These are phyloP conservation scores for Fusarium xylarioides DNA, from an alignment of 2,329 filamentous ascomycete genomes.

Conservation along the genomic window DNA sequence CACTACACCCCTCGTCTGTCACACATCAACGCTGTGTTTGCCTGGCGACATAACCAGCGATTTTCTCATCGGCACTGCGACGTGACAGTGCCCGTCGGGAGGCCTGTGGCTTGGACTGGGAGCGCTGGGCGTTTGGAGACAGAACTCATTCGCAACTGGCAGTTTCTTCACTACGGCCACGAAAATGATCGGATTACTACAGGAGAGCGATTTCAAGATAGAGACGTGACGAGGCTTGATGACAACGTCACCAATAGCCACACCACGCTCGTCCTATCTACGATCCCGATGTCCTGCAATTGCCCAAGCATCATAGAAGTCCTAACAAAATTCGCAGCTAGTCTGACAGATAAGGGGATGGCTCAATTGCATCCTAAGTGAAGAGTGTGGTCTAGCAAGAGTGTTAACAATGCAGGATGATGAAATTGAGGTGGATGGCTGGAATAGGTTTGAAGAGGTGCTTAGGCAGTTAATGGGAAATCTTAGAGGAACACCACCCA, in stretches of 20 bases:
- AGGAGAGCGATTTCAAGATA: neutral
- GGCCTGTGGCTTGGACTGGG: neutral
- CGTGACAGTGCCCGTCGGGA: neutral
- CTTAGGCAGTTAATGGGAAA: fast-evolving
- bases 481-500: fast-evolving
- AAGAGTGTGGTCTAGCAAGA: fast-evolving
- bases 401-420: neutral
- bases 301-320: neutral
- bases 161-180: fast-evolving
- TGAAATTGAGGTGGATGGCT: neutral
- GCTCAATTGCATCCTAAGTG: neutral
- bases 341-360: neutral
- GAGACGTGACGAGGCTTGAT: neutral
- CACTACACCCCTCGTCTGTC: neutral
- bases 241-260: neutral
- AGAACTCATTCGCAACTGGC: neutral
- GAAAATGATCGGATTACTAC: fast-evolving
- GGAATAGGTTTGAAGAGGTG: neutral
- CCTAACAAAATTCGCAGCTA: neutral
- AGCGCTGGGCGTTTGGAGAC: neutral
- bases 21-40: too few species aligned
- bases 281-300: neutral
- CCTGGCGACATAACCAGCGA: fast-evolving
- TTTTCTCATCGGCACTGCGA: fast-evolving
- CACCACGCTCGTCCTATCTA: fast-evolving